phyloP scores from a whole-genome alignment of 1,139 yeast genomes.

The Scheffersomyces lignicola region DNA sequence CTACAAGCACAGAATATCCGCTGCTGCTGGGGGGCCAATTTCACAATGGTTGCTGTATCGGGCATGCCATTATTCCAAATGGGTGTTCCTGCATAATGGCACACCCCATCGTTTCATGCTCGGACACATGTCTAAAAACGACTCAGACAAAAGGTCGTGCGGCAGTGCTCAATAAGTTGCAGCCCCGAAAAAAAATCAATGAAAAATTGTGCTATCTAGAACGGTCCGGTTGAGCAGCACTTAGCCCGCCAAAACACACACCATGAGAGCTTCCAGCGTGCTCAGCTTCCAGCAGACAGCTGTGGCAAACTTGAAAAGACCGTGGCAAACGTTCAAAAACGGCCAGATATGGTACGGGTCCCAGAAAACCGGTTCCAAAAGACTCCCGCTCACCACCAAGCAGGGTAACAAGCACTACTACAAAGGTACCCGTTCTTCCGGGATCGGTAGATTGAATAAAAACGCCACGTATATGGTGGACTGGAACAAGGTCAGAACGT shows the following conservation, averaged over 20 bases:
- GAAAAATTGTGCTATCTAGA: conserved; percentile 4
- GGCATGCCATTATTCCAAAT: no score
- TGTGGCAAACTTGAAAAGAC: conserved; percentile 61
- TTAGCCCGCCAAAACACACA: conserved; percentile 5
- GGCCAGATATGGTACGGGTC: conserved; percentile 83
- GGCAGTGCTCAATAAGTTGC: no score
- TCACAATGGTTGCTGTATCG: no score
- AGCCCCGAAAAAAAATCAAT: neutral
- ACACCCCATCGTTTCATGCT: conserved; percentile 1
- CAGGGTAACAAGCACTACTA: conserved; percentile 93
- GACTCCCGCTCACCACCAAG: conserved; percentile 85
- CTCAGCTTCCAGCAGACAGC: conserved; percentile 56
- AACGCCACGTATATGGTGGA: conserved; percentile 75
- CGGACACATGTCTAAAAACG: no score
- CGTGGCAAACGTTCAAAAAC: conserved; percentile 85
- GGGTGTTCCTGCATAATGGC: neutral
- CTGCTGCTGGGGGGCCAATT: no score
- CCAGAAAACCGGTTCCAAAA: conserved; percentile 75
- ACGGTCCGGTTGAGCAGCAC: neutral
- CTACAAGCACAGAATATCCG: neutral
- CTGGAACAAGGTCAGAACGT: conserved; percentile 88
- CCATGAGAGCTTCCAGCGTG: conserved; percentile 57
- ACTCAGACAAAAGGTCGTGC: conserved; percentile 1
- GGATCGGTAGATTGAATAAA: conserved; percentile 79
- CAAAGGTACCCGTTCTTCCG: conserved; percentile 95